A percentile compares a stretch with the other conserved stretches of the same genome.
phyloP scores from a whole-genome alignment of 345 rosid species.

The Geranium brycei region DNA sequence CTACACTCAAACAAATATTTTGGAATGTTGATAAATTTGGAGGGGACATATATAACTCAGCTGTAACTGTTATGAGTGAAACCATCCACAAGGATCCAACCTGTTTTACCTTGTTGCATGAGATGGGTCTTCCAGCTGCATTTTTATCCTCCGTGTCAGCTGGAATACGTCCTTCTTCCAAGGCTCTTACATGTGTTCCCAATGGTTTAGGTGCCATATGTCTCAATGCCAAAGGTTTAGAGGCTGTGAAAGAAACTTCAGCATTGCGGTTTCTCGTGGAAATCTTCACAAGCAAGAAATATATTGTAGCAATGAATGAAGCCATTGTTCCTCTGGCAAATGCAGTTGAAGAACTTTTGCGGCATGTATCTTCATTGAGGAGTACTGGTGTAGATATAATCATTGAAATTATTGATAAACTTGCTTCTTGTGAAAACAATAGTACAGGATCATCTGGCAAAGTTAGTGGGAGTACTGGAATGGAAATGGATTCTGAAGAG shows the following conservation, averaged over 20 bases:
- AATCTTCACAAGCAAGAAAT: constrained; percentile 73
- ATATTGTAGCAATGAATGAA: constrained; percentile 81
- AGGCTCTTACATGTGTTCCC: constrained; percentile 88
- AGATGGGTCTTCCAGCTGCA: constrained; percentile 83
- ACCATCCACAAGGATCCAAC: constrained; percentile 95
- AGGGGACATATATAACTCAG: constrained; percentile 83
- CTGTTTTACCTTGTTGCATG: constrained; percentile 60
- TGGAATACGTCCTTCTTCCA: constrained; percentile 82
- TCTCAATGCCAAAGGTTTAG: constrained; percentile 83
- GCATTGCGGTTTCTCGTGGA: constrained; percentile 76
- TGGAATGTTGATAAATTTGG: constrained; percentile 72
- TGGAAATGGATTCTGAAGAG: constrained; percentile 82
- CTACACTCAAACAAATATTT: constrained; percentile 62
- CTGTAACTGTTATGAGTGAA: constrained; percentile 97
- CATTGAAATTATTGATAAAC: constrained; percentile 69
- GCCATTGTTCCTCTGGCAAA: constrained; percentile 88
- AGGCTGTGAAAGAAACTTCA: constrained; percentile 73
- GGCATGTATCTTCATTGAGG: constrained; percentile 82
- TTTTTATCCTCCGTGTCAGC: constrained; percentile 77
- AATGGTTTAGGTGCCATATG: constrained; percentile 92
- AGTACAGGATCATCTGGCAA: constrained; percentile 38
- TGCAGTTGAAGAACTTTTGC: constrained; percentile 93
- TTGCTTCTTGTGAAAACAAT: constrained; percentile 51
- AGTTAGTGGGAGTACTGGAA: constrained; percentile 41
- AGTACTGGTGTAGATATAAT: constrained; percentile 78